Conservation (phyloP, 139 green algal species). For the Microglena sp. region DNA sequence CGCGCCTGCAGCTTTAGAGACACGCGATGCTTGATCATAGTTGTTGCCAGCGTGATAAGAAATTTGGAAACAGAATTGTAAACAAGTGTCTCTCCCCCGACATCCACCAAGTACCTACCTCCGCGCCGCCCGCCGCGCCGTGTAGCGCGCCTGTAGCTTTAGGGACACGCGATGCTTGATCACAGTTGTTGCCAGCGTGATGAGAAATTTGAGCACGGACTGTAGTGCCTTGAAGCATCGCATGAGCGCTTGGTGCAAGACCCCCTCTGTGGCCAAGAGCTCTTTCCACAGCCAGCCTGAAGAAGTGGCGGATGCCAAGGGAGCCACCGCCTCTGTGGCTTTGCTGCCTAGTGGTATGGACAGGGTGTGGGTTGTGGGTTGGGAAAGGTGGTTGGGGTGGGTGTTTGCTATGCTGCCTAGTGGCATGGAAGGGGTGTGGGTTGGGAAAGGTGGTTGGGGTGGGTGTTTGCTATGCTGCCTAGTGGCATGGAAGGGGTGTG, state of each 20-base stretch:
- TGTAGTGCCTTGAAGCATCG: conserved; percentile 12
- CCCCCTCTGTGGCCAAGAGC: not conserved
- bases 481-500: too few relatives aligned
- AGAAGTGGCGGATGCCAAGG: not conserved
- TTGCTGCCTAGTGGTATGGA: not conserved
- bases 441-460: too few relatives aligned
- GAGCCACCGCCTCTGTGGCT: not conserved
- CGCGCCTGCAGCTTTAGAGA: too few relatives aligned
- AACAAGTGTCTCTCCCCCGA: too few relatives aligned
- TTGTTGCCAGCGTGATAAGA: too few relatives aligned
- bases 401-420: too few relatives aligned
- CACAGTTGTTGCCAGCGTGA: conserved; percentile 7
- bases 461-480: not conserved
- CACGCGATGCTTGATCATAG: too few relatives aligned
- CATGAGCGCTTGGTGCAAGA: not conserved
- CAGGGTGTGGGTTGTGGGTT: not conserved
- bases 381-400: too few relatives aligned
- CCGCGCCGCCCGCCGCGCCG: too few relatives aligned
- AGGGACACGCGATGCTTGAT: conserved; percentile 27
- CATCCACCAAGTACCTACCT: too few relatives aligned
- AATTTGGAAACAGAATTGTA: too few relatives aligned
- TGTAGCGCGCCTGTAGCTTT: conserved; percentile 21
- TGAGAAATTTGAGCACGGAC: conserved; percentile 22
- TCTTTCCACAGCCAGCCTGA: not conserved
- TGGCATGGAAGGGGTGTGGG: too few relatives aligned